Base-by-base conservation (phyloP, 768 basidiomycete genomes). In the Lyophyllum atratum region DNA sequence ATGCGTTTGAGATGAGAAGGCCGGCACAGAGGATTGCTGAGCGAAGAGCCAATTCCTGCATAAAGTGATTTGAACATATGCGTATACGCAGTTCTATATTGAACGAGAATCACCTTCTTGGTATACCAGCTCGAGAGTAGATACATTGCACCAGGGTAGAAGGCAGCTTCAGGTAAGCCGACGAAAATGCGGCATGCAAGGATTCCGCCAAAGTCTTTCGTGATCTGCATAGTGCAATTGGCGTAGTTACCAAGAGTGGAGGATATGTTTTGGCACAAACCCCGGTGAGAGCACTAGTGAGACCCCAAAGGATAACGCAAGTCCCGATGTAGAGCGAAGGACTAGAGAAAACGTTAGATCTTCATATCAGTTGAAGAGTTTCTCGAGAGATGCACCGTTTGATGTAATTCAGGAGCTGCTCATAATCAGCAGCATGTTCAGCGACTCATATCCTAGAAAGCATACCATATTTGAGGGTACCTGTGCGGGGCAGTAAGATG, bases 381-480 rank as follows among this genome's bases (percentile, higher is more conserved):
- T 31, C 21, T 43, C 25, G 22, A 42, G 29, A 17, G 7, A 55
- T 68, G 14, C 53, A 83, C 85, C 81, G 74, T 43, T 76, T 74
- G 44, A 86, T 75, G 55, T 78, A 75, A 56, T 85, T 85, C 14
- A 87, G 61, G 50, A 86, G 74, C 85, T 85, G 52, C 0, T 39
- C 4, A 59, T 8, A 14, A n/a, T 52, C n/a, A 47, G 21, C 17
- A 50, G 1, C 14, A 37, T 37, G 34, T 11, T 2, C n/a, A 21
- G 43, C 19, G 15, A 22, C n/a, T 40, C 3, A n/a, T 12, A 25
- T 5, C n/a, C 33, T 7, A 29, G 50, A 49, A 7, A 40, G 64
- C 72, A 15, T 58, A 81, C 85, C 82, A 87, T 86, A 63, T 86
- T 89, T 0, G 82, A 86, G 1, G 86, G 86, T 52, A 88, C 79